A percentile compares a stretch with the other conserved stretches of the same genome.
Conservation (phyloP, 1,284 basidiomycete genomes). For the Thelephora terrestris region DNA sequence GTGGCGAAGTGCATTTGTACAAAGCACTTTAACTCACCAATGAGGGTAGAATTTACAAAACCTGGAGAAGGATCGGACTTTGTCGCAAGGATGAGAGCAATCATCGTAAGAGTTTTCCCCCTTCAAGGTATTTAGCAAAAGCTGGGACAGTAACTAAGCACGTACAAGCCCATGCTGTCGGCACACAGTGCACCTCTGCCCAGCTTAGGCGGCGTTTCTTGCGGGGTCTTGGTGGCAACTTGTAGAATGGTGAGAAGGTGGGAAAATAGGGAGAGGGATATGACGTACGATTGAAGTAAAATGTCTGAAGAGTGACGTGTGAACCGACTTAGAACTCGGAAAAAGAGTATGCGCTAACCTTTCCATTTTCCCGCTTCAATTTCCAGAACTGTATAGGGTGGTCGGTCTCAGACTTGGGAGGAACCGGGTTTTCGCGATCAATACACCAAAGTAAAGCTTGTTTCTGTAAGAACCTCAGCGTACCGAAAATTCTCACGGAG, state of each 20-base stretch:
- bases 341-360: constrained; percentile 28
- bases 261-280: constrained; percentile 13
- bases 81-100: constrained; percentile 68
- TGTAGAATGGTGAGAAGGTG: too few species aligned
- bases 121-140: constrained; percentile 16
- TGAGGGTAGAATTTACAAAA: constrained; percentile 61
- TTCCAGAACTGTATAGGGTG: constrained; percentile 86
- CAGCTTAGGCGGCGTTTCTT: constrained; percentile 50
- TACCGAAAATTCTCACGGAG: background rate
- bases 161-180: constrained; percentile 77
- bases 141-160: constrained; percentile 6
- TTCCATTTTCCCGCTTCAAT: constrained; percentile 40
- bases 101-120: constrained; percentile 82
- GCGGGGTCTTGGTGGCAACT: constrained; percentile 74
- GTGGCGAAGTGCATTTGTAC: constrained; percentile 1
- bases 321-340: background rate
- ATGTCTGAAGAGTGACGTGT: background rate
- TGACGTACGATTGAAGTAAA: background rate
- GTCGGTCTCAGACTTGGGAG: constrained; percentile 58
- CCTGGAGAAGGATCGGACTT: constrained; percentile 47
- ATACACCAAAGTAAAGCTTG: constrained; percentile 78
- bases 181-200: constrained; percentile 80
- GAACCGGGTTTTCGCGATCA: constrained; percentile 59
- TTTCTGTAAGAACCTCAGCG: constrained; percentile 30
- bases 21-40: constrained; percentile 40